These are phyloP conservation scores for Xylaria intraflava DNA, from an alignment of 495 filamentous ascomycete species.

Conservation along the genomic window DNA sequence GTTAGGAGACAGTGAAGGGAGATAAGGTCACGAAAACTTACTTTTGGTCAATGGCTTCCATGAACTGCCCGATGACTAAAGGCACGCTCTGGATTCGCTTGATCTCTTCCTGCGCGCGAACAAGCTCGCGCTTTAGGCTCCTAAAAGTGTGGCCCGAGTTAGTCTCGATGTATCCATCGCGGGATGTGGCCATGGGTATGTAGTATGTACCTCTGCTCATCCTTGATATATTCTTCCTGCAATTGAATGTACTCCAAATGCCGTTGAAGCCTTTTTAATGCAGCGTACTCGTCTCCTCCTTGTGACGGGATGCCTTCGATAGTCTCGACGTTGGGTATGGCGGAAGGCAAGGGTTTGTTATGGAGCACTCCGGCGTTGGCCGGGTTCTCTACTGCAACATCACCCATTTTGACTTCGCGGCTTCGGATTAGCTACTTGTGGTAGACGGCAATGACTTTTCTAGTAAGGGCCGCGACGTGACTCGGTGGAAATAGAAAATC, in stretches of 20 bases:
- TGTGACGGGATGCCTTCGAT: slow-evolving; percentile 77
- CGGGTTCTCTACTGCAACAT: slow-evolving; percentile 75
- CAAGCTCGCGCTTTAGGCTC: slow-evolving; percentile 93
- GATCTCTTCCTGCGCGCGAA: slow-evolving; percentile 97
- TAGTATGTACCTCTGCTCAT: slow-evolving; percentile 93
- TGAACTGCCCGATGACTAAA: slow-evolving; percentile 97
- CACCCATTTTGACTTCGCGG: slow-evolving; percentile 56
- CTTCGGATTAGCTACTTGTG: background rate
- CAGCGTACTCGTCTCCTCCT: slow-evolving; percentile 86
- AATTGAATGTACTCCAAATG: slow-evolving; percentile 98
- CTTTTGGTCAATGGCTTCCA: slow-evolving; percentile 99
- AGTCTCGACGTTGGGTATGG: slow-evolving; percentile 82
- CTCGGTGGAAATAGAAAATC: background rate
- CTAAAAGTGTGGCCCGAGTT: slow-evolving; percentile 37
- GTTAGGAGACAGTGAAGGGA: background rate
- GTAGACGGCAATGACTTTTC: background rate
- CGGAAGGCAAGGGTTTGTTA: slow-evolving; percentile 71
- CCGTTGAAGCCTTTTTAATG: slow-evolving; percentile 88
- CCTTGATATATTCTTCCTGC: slow-evolving; percentile 99
- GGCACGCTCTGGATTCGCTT: slow-evolving; percentile 98
- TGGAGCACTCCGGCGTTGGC: slow-evolving; percentile 64
- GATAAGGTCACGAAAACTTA: slow-evolving; percentile 36
- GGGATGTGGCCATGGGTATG: background rate
- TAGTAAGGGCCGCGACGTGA: background rate
- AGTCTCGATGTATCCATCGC: background rate